These are phyloP conservation scores for Tulasnella sp. DNA, from an alignment of 768 basidiomycete genomes.

Conservation along the genomic window DNA sequence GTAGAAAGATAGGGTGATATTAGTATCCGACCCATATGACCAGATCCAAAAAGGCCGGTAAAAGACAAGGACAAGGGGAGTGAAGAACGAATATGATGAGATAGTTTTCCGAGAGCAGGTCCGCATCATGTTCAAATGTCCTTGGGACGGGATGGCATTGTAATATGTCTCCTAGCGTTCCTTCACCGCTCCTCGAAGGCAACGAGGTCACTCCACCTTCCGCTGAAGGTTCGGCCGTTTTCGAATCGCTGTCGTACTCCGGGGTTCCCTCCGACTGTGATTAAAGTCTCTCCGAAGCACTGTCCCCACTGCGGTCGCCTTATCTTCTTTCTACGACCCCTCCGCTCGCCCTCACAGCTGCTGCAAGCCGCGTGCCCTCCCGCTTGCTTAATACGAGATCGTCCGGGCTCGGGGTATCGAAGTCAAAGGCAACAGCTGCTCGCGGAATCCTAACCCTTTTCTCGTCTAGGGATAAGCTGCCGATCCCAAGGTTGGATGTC, in stretches of 20 bases:
- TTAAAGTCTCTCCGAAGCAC: neutral
- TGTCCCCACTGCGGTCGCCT: neutral
- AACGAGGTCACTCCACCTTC: no score
- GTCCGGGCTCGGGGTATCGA: slow-evolving; percentile 85
- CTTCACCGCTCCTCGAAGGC: no score
- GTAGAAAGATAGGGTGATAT: neutral
- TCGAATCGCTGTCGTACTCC: no score
- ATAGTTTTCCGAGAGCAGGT: neutral
- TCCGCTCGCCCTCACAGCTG: neutral
- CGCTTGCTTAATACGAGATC: slow-evolving; percentile 78
- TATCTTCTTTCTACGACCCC: neutral
- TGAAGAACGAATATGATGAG: neutral
- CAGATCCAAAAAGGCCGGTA: neutral
- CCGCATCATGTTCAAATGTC: neutral
- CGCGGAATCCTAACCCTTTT: neutral
- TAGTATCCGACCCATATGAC: neutral
- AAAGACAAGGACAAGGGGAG: neutral
- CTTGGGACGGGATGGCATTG: neutral
- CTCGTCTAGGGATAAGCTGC: neutral
- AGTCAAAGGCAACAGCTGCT: slow-evolving; percentile 43
- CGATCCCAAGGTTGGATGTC: neutral
- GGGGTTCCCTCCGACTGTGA: no score
- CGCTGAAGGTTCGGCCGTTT: no score
- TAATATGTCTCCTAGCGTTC: neutral
- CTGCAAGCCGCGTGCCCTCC: slow-evolving; percentile 46